Evolutionary conservation across 306 rosid genomes (phyloP), one percentile per base, ranked within the genome.

Genomic region (Gastrolobium bilobum): DNA sequence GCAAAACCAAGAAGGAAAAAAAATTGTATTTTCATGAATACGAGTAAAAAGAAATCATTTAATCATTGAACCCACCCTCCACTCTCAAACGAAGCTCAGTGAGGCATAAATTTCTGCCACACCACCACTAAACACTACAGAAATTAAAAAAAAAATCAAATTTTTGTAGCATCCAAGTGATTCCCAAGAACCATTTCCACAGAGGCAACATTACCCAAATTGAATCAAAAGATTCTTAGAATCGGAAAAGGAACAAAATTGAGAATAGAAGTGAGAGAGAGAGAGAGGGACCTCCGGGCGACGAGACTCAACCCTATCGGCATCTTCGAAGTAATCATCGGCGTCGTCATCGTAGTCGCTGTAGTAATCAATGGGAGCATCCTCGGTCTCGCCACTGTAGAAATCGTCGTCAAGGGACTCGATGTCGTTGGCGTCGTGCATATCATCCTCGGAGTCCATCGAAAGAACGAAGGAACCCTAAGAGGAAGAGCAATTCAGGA

Each of bases 391-490:
- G 13, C 92, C 98, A 66, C 98, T 88, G 89, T 92, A 92, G 87
- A 87, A 92, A 79, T 89, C 97, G 7, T 94, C 97, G 26, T 89
- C 94, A 31, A 88, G 63, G 34, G 94, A 88, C 61, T 91, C 97
- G 2, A 87, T 40, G 58, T 92, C 97, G 77, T 90, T 79, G 60
- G 98, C 97, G 67, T 91, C 97, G 76, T 87, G 98, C 93, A 91
- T 89, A 85, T 94, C 97, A 48, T 94, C 97, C 37, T 90, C 97
- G 46, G 97, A 90, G 42, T 94, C 97, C 98, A 94, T 93, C 4
- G 68, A 37, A 31, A 3, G 10, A 51, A 14, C 9, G 54, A 29
- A 34, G 9, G 42, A 43, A 79, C 79, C 84, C 84, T 80, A 84
- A 42, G 31, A 5, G 7, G 2, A 26, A 70, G 68, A 11, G 58